phyloP scores from a whole-genome alignment of 345 rosid species.

The Acer negundo region DNA sequence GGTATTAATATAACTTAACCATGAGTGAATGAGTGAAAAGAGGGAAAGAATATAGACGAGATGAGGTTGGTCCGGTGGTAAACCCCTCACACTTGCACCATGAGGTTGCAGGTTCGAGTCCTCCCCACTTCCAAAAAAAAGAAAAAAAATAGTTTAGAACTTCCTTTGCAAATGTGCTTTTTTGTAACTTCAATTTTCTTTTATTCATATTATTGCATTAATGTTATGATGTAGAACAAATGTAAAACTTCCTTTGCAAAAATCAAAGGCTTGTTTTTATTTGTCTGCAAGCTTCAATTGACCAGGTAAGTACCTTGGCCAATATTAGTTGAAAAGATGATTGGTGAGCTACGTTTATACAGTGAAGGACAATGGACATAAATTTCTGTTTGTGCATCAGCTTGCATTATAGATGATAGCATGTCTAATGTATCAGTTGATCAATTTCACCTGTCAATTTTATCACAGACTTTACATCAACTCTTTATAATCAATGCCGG shows the following conservation, averaged over 20 bases:
- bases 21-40: background rate
- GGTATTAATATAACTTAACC: background rate
- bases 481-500: constrained; percentile 67
- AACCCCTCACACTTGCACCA: no score
- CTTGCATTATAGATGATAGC: constrained; percentile 5
- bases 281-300: no score
- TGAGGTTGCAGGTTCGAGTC: no score
- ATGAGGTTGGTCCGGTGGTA: no score
- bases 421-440: background rate
- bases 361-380: background rate
- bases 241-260: no score
- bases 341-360: background rate
- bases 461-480: constrained; percentile 43
- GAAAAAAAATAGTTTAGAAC: no score
- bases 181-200: no score
- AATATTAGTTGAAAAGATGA: background rate
- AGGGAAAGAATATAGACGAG: background rate
- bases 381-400: background rate
- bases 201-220: no score
- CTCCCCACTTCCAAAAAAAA: no score
- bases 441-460: constrained; percentile 7
- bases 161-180: no score
- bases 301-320: background rate
- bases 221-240: no score
- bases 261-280: no score